Evolutionary conservation across 257 asterid species (phyloP), one percentile per base, ranked within the genome.

Genomic region (Capsicum rhomboideum): DNA sequence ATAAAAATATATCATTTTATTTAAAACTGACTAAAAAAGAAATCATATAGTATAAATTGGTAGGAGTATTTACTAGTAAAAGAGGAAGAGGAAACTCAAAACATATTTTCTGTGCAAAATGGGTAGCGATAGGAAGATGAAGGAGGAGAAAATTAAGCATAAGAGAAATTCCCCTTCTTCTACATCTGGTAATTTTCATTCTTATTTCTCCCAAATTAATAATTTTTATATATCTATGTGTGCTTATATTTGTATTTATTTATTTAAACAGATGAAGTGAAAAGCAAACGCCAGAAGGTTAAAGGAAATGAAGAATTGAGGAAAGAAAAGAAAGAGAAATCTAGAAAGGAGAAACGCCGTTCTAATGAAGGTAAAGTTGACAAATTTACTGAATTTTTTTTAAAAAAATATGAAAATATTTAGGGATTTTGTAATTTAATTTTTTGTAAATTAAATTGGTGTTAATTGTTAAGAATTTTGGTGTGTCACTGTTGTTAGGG

Each of bases 281-380:
- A 50, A 56, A 78, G 82, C 40, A 86, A 82, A 56, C 68, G 86
- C 17, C 83, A 55, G 10, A 82, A 29, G 21, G 49, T 75, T 0
- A 82, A 82, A 29, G 86, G 64, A 13, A 83, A 40, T 26, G 86
- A 49, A 50, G 66, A 87, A 79, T 3, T 2, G 2, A 46, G 40
- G 1, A 46, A 46, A 49, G 80, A 74, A 2, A 74, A 72, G 0
- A 44, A 44, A 46, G 80, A 72, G 4, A 72, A 74, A 74, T 21
- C 59, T 14, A 74, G 21, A 26, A 74, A 74, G 59, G 91, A 91
- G 83, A 87, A 88, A 83, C 91, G 84, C 63, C 89, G 52, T 80
- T 90, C 94, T 49, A 89, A 81, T 88, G 90, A 86, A 90, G 93
- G 95, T 92, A 40, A 14, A 26, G 66, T 54, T 23, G 83, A 37